A percentile compares a stretch with the other conserved stretches of the same genome.
Evolutionary conservation across 148 eudicot species (phyloP).

Genomic region (Limonium bicolor): DNA sequence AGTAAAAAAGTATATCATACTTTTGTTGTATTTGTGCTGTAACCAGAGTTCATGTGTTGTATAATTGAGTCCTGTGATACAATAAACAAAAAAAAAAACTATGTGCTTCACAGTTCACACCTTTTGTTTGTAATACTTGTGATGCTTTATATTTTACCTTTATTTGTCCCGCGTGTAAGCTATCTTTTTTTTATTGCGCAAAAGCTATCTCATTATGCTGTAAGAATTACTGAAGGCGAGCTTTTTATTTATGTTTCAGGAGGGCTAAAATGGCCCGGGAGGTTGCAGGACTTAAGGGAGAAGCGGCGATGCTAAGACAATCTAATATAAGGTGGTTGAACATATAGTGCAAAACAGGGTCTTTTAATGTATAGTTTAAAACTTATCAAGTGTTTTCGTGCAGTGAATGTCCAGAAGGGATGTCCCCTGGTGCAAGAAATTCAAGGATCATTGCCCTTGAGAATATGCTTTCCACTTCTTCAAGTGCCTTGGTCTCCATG

Average conservation of each 20-base stretch:
- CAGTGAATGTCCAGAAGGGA: slow-evolving; percentile 50
- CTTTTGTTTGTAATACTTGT: too few relatives aligned
- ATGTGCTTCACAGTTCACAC: too few relatives aligned
- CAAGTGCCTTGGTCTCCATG: slow-evolving; percentile 87
- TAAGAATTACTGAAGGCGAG: neutral
- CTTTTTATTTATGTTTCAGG: slow-evolving; percentile 26
- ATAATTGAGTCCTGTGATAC: too few relatives aligned
- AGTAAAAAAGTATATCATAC: too few relatives aligned
- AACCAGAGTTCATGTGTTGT: too few relatives aligned
- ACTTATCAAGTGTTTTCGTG: slow-evolving; percentile 2
- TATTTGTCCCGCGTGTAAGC: neutral
- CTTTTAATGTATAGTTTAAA: too few relatives aligned
- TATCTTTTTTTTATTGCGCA: neutral
- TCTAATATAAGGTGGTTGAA: slow-evolving; percentile 46
- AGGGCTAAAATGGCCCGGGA: slow-evolving; percentile 95
- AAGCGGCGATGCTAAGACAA: slow-evolving; percentile 50
- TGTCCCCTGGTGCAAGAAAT: slow-evolving; percentile 99
- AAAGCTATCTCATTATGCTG: too few relatives aligned
- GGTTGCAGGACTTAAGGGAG: slow-evolving; percentile 76
- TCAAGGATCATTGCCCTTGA: slow-evolving; percentile 89
- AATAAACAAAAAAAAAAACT: too few relatives aligned
- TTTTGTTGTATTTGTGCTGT: too few relatives aligned
- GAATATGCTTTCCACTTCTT: slow-evolving; percentile 92
- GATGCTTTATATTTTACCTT: too few relatives aligned
- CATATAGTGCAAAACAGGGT: too few relatives aligned